Base-by-base conservation (phyloP, 768 basidiomycete genomes). In the Boletus insuetus region DNA sequence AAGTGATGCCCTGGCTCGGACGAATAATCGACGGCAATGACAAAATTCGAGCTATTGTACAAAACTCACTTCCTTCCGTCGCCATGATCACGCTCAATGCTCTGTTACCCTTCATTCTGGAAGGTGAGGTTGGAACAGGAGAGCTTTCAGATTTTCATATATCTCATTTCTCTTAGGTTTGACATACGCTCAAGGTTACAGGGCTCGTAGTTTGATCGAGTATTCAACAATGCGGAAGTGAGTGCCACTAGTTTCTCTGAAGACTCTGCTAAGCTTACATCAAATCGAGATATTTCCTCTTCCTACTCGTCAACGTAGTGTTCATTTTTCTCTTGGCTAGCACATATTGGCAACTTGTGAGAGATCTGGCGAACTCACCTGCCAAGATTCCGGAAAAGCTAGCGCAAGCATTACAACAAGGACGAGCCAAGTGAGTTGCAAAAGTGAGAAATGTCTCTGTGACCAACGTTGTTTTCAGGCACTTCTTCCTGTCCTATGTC, bases 371-470 rank as follows among this genome's bases (percentile, higher is more conserved):
- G 2, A 90, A 94, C 62, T 92, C 91, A 1, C 96, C 96, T 1
- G 89, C 90, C 6, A 95, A 94, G 70, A 90, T 98, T 31, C 93
- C 96, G 0, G 90, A 95, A 72, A 96, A 94, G 66, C 76, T 99
- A 0, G 96, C 97, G 0, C 75, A 81, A 47, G 88, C 94, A 0
- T 73, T 99, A 47, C 87, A 87, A 70, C 83, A 80, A 54, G 94
- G 83, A 67, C 81, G 77, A 61, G 91, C 91, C 32, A 84, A 86
- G 81, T 83, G 58, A 61, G 72, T 55, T 17, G 3, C 57, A 26
- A 32, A 17, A 2, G 13, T 7, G n/a, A 3, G 31, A 37, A 24
- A 6, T 64, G 63, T 46, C 61, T 67, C 9, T 34, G 24, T 19
- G 12, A 37, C 56, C 54, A 22, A 60, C 40, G 19, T 48, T 24